Evolutionary conservation across 2,329 filamentous ascomycete species (phyloP).

Genomic region (Neoascochyta sp.): DNA sequence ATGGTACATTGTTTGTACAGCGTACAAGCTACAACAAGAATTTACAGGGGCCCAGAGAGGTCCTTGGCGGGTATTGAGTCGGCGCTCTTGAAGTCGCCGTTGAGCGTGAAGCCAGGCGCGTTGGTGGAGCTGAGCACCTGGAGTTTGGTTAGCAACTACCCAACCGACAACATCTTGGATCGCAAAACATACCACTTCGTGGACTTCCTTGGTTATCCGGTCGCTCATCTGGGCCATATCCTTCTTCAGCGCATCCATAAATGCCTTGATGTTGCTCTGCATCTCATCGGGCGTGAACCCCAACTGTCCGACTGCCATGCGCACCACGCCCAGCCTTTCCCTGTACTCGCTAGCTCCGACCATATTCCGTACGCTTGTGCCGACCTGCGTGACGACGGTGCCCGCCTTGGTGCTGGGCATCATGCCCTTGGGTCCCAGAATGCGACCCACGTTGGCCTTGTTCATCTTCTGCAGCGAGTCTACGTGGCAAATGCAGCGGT

Average conservation of each 20-base stretch:
- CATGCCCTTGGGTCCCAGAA: constrained; percentile 82
- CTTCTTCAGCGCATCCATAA: constrained; percentile 72
- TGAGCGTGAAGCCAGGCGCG: constrained; percentile 81
- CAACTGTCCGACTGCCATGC: constrained; percentile 87
- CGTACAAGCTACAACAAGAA: constrained; percentile 14
- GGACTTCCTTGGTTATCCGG: constrained; percentile 66
- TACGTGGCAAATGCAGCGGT: constrained; percentile 80
- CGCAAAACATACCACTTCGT: constrained; percentile 56
- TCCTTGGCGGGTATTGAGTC: constrained; percentile 41
- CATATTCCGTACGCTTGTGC: constrained; percentile 71
- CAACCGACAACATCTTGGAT: neutral
- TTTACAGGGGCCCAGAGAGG: constrained; percentile 33
- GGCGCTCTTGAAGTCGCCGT: constrained; percentile 65
- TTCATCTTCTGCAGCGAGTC: constrained; percentile 73
- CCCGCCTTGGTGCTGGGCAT: constrained; percentile 90
- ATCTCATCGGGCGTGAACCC: constrained; percentile 84
- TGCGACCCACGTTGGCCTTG: constrained; percentile 73
- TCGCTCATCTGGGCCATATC: constrained; percentile 67
- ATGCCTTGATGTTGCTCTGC: constrained; percentile 74
- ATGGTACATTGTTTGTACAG: constrained; percentile 37
- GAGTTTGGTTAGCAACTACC: constrained; percentile 39
- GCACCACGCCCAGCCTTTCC: constrained; percentile 77
- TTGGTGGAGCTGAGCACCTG: constrained; percentile 81
- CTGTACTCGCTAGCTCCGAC: constrained; percentile 82
- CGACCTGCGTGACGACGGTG: constrained; percentile 81